Evolutionary conservation across 108 stramenopile genomes (phyloP), one percentile per base, ranked within the genome.

Genomic region (Nitzschia palea): DNA sequence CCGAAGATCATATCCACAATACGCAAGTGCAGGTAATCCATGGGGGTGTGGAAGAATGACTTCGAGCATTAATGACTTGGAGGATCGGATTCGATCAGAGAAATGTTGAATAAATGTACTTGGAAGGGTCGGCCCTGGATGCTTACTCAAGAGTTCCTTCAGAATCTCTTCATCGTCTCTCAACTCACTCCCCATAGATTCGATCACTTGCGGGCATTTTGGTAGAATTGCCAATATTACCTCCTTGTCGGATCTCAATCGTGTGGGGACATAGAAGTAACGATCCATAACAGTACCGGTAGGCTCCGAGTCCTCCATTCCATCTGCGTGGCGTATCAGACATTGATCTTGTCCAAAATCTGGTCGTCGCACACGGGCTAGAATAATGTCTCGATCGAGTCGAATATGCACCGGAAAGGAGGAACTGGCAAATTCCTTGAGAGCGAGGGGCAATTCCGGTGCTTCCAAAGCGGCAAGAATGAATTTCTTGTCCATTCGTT

Each of bases 101-200:
- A 74, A 74, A 42, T 74, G 64, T 26, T 74, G 73, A 5, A 74
- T n/a, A 31, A 66, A 47, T 37, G 50, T 34, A n/a, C 8, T n/a
- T 5, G 73, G 56, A 3, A 74, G 63, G 8, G 44, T 43, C 4
- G 20, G 26, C 18, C 28, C 42, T 3, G 37, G 37, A 23, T 60
- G 59, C 10, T 22, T 25, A 1, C 0, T 26, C 37, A 67, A n/a
- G 4, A 67, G n/a, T 8, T 22, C 50, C 17, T 29, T 40, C 44
- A 74, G 40, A 31, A 74, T 60, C 5, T 74, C 65, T 31, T 33
- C 48, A 40, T 74, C 73, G 30, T 74, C 73, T 35, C 65, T 36
- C 51, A 74, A 42, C 6, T 37, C 18, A 35, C 17, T 35, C 5
- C 50, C 34, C 65, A 66, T 60, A 40, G 29, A 45, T 62, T 74